phyloP scores from a whole-genome alignment of 306 rosid species.

The Prunus salicina region DNA sequence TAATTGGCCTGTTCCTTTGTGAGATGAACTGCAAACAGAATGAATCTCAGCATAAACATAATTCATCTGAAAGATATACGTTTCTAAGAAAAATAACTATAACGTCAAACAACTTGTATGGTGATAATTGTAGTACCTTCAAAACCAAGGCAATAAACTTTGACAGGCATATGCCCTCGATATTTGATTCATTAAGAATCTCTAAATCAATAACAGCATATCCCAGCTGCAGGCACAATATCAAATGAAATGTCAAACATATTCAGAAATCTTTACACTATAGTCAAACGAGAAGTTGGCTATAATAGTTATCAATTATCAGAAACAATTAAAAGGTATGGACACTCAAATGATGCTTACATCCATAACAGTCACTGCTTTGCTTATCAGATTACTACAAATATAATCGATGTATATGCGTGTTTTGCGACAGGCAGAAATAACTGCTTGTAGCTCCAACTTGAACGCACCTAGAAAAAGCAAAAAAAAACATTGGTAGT shows the following conservation, averaged over 20 bases:
- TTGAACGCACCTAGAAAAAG: slow-evolving; percentile 60
- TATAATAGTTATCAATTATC: background rate
- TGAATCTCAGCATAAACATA: slow-evolving; percentile 10
- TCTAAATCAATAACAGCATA: slow-evolving; percentile 72
- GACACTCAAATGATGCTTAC: slow-evolving; percentile 43
- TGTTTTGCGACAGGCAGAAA: slow-evolving; percentile 67
- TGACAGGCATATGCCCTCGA: slow-evolving; percentile 56
- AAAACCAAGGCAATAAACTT: slow-evolving; percentile 62
- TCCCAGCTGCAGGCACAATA: slow-evolving; percentile 63
- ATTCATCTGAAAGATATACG: background rate
- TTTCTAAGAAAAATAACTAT: slow-evolving; percentile 3
- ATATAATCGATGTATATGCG: slow-evolving; percentile 60
- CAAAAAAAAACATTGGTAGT: background rate
- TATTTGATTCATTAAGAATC: slow-evolving; percentile 51
- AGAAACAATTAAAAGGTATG: background rate
- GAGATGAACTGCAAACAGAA: slow-evolving; percentile 67
- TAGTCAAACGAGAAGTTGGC: background rate
- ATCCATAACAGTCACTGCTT: slow-evolving; percentile 50
- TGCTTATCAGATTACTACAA: slow-evolving; percentile 44
- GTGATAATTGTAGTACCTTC: slow-evolving; percentile 55
- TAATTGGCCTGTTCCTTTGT: slow-evolving; percentile 74
- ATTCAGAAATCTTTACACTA: background rate
- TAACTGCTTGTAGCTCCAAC: slow-evolving; percentile 73
- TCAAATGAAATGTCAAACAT: slow-evolving; percentile 8
- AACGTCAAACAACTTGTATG: background rate